Evolutionary conservation across 495 filamentous ascomycete genomes (phyloP), one percentile per base, ranked within the genome.

Genomic region (Annulohypoxylon stygium): DNA sequence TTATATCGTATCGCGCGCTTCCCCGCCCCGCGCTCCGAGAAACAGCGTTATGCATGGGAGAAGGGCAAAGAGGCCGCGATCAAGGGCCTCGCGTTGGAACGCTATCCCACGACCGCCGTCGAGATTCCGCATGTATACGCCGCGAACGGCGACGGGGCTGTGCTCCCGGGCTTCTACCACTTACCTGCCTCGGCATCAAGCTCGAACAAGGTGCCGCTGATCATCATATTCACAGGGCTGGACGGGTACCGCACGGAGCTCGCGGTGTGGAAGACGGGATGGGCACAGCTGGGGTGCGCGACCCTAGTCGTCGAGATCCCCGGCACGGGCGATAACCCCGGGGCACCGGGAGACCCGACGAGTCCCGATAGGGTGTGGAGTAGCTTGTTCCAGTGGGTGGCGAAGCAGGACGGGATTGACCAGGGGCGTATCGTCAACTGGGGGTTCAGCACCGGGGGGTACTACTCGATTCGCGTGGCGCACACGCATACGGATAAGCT

Each of bases 231-330:
- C 79, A 90, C 87, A 0, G 91, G 92, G 0, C 83, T 94, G 1
- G 92, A 94, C 73, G 91, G 90, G 10, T 92, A 93, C 78, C 82
- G 91, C 43, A 90, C 91, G 0, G 92, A 94, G 61, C 88, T 92
- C 47, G 87, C 88, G 20, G 84, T 89, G 47, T 90, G 90, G 75
- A 88, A 86, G 58, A 83, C 89, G 54, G 87, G 90, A 50, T 91
- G 85, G 61, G 76, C 85, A 25, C 81, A 81, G 69, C 86, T 85
- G 57, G 87, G 84, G 55, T 87, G 83, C 77, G 89, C 83, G 11
- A 84, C 78, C 2, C 78, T 93, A 1, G 80, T 92, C 23, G 85
- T 87, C 25, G 92, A 94, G 80, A 92, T 94, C 67, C 92, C 91
- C 0, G 92, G 91, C 0, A 94, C 92, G 0, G 92, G 89, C 4